phyloP scores from a whole-genome alignment of 2,329 filamentous ascomycete species.

The Calonectria montana region DNA sequence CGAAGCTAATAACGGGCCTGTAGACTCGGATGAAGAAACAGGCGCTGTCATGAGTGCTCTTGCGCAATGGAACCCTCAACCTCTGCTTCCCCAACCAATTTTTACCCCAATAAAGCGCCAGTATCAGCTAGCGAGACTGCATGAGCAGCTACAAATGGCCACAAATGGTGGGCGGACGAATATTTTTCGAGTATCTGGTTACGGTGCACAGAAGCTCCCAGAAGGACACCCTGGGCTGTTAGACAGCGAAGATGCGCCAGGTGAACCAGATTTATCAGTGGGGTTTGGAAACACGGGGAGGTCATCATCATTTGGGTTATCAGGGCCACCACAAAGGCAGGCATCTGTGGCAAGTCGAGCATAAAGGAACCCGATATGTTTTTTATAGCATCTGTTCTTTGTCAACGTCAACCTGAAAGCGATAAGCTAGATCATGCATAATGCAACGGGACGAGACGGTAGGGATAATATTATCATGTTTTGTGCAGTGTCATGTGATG shows the following conservation, averaged over 20 bases:
- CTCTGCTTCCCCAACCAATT: conserved; percentile 75
- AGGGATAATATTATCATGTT: not conserved
- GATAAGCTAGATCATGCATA: not conserved
- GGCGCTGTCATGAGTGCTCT: conserved; percentile 87
- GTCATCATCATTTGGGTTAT: conserved; percentile 57
- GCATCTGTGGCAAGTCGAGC: conserved; percentile 61
- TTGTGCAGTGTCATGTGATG: not conserved
- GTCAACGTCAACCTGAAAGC: not conserved
- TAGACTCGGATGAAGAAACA: conserved; percentile 96
- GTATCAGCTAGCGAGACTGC: conserved; percentile 71
- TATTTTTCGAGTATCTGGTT: conserved; percentile 71
- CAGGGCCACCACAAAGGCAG: conserved; percentile 54
- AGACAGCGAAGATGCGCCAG: conserved; percentile 66
- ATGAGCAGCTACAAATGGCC: conserved; percentile 74
- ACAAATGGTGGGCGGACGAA: conserved; percentile 74
- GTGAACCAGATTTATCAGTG: conserved; percentile 64
- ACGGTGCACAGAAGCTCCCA: conserved; percentile 65
- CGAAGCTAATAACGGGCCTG: conserved; percentile 80
- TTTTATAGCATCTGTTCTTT: not conserved
- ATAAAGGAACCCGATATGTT: conserved; percentile 43
- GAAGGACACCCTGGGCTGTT: conserved; percentile 59
- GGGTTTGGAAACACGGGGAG: conserved; percentile 51
- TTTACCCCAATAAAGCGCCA: conserved; percentile 72
- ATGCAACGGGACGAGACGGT: not conserved
- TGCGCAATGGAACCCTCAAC: conserved; percentile 80